Evolutionary conservation across 805 yeast species (phyloP).

Genomic region (Ogataea methanolica): DNA sequence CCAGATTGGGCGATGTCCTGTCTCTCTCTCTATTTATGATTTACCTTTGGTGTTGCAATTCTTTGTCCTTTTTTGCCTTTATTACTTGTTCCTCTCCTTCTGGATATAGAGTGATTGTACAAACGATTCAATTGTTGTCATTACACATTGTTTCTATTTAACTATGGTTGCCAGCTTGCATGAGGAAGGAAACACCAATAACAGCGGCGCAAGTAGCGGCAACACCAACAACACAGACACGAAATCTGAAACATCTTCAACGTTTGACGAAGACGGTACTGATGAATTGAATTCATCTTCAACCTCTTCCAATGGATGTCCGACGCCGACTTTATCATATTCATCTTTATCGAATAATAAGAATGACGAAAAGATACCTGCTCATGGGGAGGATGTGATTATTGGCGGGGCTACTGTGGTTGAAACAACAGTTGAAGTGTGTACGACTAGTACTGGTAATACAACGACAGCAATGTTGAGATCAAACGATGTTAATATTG

Average conservation of each 20-base stretch:
- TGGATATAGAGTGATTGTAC: too few species aligned
- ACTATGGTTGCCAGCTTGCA: too few species aligned
- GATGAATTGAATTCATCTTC: neutral
- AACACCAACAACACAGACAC: slow-evolving; percentile 2
- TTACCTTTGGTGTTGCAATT: neutral
- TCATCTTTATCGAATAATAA: neutral
- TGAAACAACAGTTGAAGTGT: neutral
- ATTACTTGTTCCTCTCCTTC: too few species aligned
- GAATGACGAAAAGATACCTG: neutral
- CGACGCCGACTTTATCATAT: neutral
- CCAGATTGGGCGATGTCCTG: too few species aligned
- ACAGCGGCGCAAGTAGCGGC: too few species aligned
- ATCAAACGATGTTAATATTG: too few species aligned
- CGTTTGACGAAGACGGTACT: slow-evolving; percentile 5
- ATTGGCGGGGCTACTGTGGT: neutral
- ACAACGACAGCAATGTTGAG: too few species aligned
- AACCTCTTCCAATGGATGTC: neutral
- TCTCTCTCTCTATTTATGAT: neutral
- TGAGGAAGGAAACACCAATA: too few species aligned
- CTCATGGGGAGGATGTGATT: neutral
- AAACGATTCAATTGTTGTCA: too few species aligned
- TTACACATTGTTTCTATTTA: too few species aligned
- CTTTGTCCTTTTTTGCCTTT: too few species aligned
- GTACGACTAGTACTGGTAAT: too few species aligned
- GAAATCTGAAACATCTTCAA: slow-evolving; percentile 8